phyloP scores from a whole-genome alignment of 371 early-diverging fungal genomes.

The Chytridium lagenaria region DNA sequence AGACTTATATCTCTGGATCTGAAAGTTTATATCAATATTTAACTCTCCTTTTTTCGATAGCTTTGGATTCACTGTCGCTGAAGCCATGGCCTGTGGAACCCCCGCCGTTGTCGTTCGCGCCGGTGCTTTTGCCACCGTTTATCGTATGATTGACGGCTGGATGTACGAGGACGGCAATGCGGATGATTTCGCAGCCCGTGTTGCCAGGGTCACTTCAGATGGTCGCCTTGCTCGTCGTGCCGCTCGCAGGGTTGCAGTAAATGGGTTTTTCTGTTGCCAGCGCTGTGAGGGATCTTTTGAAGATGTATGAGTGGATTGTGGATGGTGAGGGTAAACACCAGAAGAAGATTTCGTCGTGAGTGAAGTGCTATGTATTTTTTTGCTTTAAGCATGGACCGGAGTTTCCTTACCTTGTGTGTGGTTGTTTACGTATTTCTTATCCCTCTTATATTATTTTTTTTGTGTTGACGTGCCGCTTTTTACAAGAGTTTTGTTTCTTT shows the following conservation, averaged over 20 bases:
- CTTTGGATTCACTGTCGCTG: conserved; percentile 61
- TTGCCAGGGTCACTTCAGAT: conserved; percentile 31
- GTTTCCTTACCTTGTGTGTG: background rate
- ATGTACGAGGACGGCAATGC: conserved; percentile 52
- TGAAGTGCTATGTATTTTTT: background rate
- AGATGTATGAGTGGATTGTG: conserved; percentile 43
- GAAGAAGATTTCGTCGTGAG: conserved; percentile 9
- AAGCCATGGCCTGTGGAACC: conserved; percentile 59
- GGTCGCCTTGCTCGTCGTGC: conserved; percentile 31
- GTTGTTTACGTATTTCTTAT: background rate
- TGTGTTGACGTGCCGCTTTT: background rate
- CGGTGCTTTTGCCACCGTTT: conserved; percentile 52
- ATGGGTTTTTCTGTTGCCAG: conserved; percentile 40
- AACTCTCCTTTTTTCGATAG: background rate
- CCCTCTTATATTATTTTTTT: background rate
- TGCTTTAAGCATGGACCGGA: background rate
- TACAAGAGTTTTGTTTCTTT: no score
- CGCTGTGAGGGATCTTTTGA: conserved; percentile 46
- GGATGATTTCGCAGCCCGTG: conserved; percentile 42
- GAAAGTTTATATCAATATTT: background rate
- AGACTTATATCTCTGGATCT: background rate
- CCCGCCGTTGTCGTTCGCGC: conserved; percentile 52
- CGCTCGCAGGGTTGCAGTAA: conserved; percentile 43
- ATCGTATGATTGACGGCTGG: conserved; percentile 50
- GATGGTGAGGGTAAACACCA: conserved; percentile 14